Evolutionary conservation across 192 early-diverging fungal species (phyloP).

Genomic region (Linnemannia elongata): DNA sequence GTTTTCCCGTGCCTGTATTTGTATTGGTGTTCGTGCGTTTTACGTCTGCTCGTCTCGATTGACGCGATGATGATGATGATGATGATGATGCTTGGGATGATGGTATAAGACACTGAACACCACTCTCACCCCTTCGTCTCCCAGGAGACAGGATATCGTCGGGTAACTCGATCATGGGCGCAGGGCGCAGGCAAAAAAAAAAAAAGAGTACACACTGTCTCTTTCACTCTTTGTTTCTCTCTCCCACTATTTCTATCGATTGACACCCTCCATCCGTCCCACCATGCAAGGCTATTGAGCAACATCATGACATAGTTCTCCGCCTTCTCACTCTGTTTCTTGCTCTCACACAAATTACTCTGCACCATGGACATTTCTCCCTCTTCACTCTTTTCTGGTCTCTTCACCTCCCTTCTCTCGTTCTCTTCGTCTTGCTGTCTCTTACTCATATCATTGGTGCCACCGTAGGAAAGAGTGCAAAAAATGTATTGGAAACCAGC

Average conservation of each 20-base stretch:
- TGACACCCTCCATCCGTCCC: neutral
- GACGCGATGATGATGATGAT: slow-evolving; percentile 1
- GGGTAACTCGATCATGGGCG: neutral
- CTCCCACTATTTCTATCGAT: no score
- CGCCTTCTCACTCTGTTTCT: neutral
- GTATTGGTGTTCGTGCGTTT: neutral
- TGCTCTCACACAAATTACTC: neutral
- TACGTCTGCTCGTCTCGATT: neutral
- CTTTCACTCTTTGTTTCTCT: no score
- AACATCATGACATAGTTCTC: neutral
- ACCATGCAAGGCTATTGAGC: neutral
- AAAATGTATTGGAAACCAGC: neutral
- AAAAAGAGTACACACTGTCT: neutral
- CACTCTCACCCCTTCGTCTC: no score
- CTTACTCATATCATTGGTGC: neutral
- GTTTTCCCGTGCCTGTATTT: neutral
- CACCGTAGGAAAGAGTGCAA: neutral
- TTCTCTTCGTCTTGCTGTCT: neutral
- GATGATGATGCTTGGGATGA: neutral
- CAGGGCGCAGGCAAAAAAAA: neutral
- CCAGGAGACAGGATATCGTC: neutral
- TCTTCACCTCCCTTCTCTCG: neutral
- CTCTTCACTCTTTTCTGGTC: neutral
- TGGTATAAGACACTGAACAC: neutral
- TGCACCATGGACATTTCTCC: neutral